Base-by-base conservation (phyloP, 306 rosid species). In the Trifolium pratense region DNA sequence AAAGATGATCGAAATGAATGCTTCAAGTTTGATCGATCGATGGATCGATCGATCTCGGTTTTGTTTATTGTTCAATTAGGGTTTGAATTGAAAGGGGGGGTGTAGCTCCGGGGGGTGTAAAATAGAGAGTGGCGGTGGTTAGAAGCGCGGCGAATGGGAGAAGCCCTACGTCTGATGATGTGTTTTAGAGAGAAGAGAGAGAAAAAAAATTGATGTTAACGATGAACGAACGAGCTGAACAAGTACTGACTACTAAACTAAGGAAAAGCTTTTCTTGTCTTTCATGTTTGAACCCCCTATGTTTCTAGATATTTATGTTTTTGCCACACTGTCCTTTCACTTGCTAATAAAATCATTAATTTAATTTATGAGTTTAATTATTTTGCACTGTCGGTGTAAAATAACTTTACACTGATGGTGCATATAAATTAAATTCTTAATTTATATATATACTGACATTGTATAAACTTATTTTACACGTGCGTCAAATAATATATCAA, bases 161-260 rank as follows among this genome's bases (percentile, higher is more conserved):
- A 79, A 80, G 86, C 83, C 88, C 92, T 84, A 86, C 21, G 16
- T 68, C 73, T 79, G 73, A 37, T 32, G 16, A 13, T 48, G 60
- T 29, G 4, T 31, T 79, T 79, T 70, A 78, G 18, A 49, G 20
- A 45, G 26, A 63, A 63, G 68, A 56, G 31, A 56, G 21, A 7
- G 36, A 16, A 4, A 49, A 16, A 4, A n/a, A n/a, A n/a, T n/a
- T 17, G 51, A 49, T 56, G 70, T 43, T 76, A 42, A 66, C 59
- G 78, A 70, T 57, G 53, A 9, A 42, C 58, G 53, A 9, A 42
- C 58, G 56, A 74, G 70, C 75, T 32, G 9, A 52, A n/a, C n/a
- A n/a, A n/a, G n/a, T n/a, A n/a, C n/a, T n/a, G n/a, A n/a, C n/a
- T n/a, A n/a, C 79, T 70, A 79, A 81, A 71, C 79, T 4, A 66